Percentiles rank a stretch among this genome's conserved stretches.
These are phyloP conservation scores for Linnemannia schmuckeri DNA, from an alignment of 192 early-diverging fungal species.

Conservation along the genomic window DNA sequence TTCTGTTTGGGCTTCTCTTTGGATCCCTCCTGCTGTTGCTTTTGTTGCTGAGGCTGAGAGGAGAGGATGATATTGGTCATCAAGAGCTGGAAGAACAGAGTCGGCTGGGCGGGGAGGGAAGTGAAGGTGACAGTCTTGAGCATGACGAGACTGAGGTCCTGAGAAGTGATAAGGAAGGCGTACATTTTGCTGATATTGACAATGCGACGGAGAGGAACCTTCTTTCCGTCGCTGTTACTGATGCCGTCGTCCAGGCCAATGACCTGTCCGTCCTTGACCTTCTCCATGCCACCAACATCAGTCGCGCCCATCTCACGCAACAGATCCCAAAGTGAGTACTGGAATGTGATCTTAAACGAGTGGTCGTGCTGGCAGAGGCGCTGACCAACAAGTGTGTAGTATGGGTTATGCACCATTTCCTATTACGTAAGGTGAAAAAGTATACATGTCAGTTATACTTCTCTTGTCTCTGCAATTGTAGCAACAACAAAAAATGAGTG, in stretches of 20 bases:
- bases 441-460: not conserved
- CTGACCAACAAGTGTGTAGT: slow-evolving; percentile 89
- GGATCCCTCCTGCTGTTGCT: slow-evolving; percentile 20
- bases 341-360: slow-evolving; percentile 90
- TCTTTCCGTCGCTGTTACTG: slow-evolving; percentile 33
- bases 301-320: slow-evolving; percentile 86
- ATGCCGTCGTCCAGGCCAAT: slow-evolving; percentile 56
- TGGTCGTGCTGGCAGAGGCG: slow-evolving; percentile 83
- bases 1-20: slow-evolving; percentile 57
- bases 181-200: slow-evolving; percentile 91
- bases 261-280: slow-evolving; percentile 47
- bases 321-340: slow-evolving; percentile 97
- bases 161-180: slow-evolving; percentile 79
- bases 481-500: not conserved
- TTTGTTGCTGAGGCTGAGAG: slow-evolving; percentile 54
- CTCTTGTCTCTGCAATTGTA: not conserved
- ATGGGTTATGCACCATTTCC: slow-evolving; percentile 94
- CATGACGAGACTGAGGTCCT: slow-evolving; percentile 80
- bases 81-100: slow-evolving; percentile 79
- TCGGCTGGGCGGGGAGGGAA: slow-evolving; percentile 68
- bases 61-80: slow-evolving; percentile 79
- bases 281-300: slow-evolving; percentile 81
- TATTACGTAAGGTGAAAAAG: slow-evolving; percentile 29
- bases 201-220: slow-evolving; percentile 76
- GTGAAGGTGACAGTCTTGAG: slow-evolving; percentile 85